Evolutionary conservation across 306 rosid species (phyloP).

Genomic region (Trifolium dubium): DNA sequence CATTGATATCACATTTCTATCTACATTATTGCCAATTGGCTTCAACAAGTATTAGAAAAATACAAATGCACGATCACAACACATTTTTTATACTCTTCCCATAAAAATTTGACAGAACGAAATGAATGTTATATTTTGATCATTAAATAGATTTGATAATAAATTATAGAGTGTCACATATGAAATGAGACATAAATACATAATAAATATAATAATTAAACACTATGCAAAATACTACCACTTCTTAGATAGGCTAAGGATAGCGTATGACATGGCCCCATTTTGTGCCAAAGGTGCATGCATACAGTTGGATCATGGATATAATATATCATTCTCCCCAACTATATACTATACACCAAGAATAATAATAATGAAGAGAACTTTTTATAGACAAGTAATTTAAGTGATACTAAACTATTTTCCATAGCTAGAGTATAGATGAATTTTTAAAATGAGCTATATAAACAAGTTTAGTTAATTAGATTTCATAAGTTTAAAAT

Average conservation of each 20-base stretch:
- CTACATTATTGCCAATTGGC: constrained; percentile 45
- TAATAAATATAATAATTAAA: background rate
- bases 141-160: background rate
- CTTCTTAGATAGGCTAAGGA: constrained; percentile 8
- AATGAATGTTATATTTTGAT: background rate
- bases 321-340: constrained; percentile 7
- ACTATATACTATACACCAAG: background rate
- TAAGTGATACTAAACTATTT: background rate
- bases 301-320: constrained; percentile 16
- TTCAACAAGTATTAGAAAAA: constrained; percentile 16
- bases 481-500: too few relatives aligned
- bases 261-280: constrained; percentile 31
- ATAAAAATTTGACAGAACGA: background rate
- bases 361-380: background rate
- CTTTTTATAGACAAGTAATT: background rate
- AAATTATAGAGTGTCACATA: constrained; percentile 23
- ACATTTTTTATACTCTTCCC: constrained; percentile 15
- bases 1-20: constrained; percentile 4
- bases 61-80: constrained; percentile 28
- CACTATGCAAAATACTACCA: background rate
- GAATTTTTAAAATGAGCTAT: background rate
- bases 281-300: constrained; percentile 34
- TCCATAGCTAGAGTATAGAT: background rate
- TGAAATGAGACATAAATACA: constrained; percentile 12
- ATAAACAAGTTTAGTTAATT: background rate